phyloP scores from a whole-genome alignment of 1,284 basidiomycete species.

The Ustilago tritici region DNA sequence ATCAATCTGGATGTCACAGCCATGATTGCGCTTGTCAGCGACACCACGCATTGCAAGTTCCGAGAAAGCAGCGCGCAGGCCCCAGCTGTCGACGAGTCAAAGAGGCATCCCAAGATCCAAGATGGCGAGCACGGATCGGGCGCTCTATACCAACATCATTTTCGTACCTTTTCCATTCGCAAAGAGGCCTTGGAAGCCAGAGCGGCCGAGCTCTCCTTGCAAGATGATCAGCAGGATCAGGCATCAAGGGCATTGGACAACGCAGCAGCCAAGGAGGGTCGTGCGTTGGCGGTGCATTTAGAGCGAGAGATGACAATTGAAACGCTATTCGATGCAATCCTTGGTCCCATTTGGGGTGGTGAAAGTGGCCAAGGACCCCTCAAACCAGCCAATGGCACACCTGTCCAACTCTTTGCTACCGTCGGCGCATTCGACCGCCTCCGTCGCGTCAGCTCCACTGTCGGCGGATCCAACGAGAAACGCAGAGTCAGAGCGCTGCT shows the following conservation, averaged over 20 bases:
- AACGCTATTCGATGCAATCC: constrained; percentile 45
- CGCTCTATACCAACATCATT: constrained; percentile 35
- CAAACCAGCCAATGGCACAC: not conserved
- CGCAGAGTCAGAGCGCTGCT: constrained; percentile 40
- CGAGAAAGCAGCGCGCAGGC: constrained; percentile 1
- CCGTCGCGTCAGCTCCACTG: constrained; percentile 39
- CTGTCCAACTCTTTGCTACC: constrained; percentile 30
- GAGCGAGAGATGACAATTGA: constrained; percentile 48
- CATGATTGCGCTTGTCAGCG: constrained; percentile 60
- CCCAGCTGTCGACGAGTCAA: constrained; percentile 14
- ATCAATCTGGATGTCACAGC: constrained; percentile 64
- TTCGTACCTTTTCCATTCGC: constrained; percentile 45
- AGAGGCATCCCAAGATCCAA: constrained; percentile 29
- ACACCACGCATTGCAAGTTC: constrained; percentile 52
- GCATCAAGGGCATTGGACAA: constrained; percentile 29
- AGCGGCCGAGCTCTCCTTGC: constrained; percentile 37
- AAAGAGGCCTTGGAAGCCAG: constrained; percentile 45
- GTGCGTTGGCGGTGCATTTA: constrained; percentile 48
- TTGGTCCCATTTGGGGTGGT: constrained; percentile 19
- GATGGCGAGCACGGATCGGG: constrained; percentile 30
- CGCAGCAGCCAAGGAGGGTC: constrained; percentile 39
- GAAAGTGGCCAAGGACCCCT: not conserved
- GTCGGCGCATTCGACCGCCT: constrained; percentile 46
- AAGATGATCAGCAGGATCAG: constrained; percentile 31
- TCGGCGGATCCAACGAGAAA: constrained; percentile 52